Evolutionary conservation across 345 rosid species (phyloP).

Genomic region (Eucalyptus urophylla): DNA sequence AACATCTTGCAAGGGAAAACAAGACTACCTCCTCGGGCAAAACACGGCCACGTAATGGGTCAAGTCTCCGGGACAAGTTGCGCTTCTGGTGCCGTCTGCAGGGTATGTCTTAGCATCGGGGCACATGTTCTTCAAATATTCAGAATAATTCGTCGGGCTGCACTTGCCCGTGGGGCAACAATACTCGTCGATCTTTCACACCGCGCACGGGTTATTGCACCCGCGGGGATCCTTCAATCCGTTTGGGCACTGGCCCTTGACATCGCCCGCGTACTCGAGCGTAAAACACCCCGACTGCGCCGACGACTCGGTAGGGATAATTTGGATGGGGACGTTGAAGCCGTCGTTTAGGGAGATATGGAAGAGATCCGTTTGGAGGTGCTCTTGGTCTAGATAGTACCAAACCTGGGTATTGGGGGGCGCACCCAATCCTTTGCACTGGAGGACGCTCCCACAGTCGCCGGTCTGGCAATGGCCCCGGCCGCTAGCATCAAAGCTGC

Average conservation of each 20-base stretch:
- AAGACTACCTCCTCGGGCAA: conserved; percentile 4
- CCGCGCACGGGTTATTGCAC: conserved; percentile 38
- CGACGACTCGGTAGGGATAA: accelerated
- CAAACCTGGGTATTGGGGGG: background rate
- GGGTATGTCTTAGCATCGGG: conserved; percentile 15
- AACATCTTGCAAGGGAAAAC: conserved; percentile 1
- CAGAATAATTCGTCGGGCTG: conserved; percentile 1
- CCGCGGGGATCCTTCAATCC: background rate
- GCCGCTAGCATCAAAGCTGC: background rate
- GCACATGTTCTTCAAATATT: conserved; percentile 7
- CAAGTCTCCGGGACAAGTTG: conserved; percentile 13
- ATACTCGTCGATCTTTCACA: conserved; percentile 22
- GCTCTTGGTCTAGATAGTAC: background rate
- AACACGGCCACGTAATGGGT: conserved; percentile 10
- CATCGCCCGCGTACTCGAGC: background rate
- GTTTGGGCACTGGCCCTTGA: no score
- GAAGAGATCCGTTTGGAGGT: background rate
- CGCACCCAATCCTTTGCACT: background rate
- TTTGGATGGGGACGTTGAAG: conserved; percentile 27
- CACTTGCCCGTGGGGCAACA: conserved; percentile 25
- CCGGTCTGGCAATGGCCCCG: background rate
- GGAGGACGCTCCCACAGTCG: accelerated
- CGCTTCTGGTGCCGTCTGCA: conserved; percentile 10
- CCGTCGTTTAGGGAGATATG: conserved; percentile 48
- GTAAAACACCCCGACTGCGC: background rate